phyloP scores from a whole-genome alignment of 768 basidiomycete species.

The Mycena vulgaris region DNA sequence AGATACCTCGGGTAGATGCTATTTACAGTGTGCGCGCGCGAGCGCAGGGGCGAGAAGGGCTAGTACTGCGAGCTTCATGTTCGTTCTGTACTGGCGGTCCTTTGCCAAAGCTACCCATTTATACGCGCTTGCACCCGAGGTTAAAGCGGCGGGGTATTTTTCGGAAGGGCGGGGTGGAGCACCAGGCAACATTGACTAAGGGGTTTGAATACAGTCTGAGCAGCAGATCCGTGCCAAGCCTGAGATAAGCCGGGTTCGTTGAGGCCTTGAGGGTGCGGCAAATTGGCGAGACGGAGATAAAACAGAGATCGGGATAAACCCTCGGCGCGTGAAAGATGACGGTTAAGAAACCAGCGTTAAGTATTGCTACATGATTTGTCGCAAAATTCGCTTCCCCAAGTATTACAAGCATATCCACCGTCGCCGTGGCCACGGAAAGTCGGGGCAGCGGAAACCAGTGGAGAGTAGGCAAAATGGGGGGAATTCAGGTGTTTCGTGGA shows the following conservation, averaged over 20 bases:
- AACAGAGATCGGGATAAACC: too few species aligned
- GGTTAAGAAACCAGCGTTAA: too few species aligned
- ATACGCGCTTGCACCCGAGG: conserved; percentile 5
- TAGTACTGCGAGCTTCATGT: neutral
- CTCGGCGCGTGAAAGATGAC: too few species aligned
- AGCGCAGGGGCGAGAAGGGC: conserved; percentile 2
- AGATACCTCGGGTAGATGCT: neutral
- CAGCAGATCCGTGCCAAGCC: neutral
- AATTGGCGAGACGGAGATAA: neutral
- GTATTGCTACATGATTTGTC: too few species aligned
- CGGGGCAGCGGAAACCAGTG: too few species aligned
- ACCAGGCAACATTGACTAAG: neutral
- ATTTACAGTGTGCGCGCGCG: conserved; percentile 20
- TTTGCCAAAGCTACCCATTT: neutral
- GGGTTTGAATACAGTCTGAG: neutral
- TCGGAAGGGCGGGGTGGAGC: conserved; percentile 11
- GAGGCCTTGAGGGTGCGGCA: neutral
- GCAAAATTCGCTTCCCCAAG: too few species aligned
- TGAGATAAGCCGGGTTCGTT: neutral
- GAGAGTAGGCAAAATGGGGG: too few species aligned
- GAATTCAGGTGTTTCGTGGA: too few species aligned
- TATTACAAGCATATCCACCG: too few species aligned
- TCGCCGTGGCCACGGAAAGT: too few species aligned
- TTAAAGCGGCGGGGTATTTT: conserved; percentile 17
- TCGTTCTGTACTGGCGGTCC: neutral